Base-by-base conservation (phyloP, 2,329 filamentous ascomycete genomes). In the Furcasterigmium furcatum region DNA sequence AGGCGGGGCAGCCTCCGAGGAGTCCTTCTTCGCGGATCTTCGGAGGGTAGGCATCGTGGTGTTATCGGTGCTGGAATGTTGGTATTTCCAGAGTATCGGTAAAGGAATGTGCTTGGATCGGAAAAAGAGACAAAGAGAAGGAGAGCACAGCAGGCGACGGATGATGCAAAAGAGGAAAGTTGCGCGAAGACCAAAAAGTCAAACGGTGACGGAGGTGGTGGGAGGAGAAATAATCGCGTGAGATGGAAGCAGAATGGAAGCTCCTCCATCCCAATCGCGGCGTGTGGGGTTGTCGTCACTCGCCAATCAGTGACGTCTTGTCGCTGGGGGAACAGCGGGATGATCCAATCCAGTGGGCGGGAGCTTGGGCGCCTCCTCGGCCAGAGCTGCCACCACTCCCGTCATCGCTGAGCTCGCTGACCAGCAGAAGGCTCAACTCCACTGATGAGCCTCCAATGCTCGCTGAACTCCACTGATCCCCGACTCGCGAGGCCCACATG, bases 261-360 rank as follows among this genome's bases (percentile, higher is more conserved):
- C 24, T 27, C 24, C 24, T 27, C 24, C 7, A 12, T 43, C 45
- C 39, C 48, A 41, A 29, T 46, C 9, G 24, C 24, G 32, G 43
- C 30, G 40, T 46, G 43, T 48, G 48, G 44, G 41, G 35, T 47
- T 27, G n/a, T n/a, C n/a, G n/a, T n/a, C n/a, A n/a, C n/a, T 34
- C 19, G 34, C 34, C 34, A 36, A 36, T 36, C 34, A 36, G 34
- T 52, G 50, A 52, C 50, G 50, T 36, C 34, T 36, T 36, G 34
- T 51, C 50, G 46, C 50, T 45, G 44, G 50, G 50, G 50, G 44
- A 52, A 52, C 50, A 48, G 27, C 47, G 39, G 34, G n/a, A n/a
- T n/a, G n/a, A n/a, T n/a, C n/a, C n/a, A n/a, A 38, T 14, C 10
- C 19, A 24, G 20, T 24, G 38, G 7, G 24, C 24, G 24, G 24